A percentile compares a stretch with the other conserved stretches of the same genome.
These are phyloP conservation scores for Penicillium verrucosum DNA, from an alignment of 2,329 filamentous ascomycete genomes.

Conservation along the genomic window DNA sequence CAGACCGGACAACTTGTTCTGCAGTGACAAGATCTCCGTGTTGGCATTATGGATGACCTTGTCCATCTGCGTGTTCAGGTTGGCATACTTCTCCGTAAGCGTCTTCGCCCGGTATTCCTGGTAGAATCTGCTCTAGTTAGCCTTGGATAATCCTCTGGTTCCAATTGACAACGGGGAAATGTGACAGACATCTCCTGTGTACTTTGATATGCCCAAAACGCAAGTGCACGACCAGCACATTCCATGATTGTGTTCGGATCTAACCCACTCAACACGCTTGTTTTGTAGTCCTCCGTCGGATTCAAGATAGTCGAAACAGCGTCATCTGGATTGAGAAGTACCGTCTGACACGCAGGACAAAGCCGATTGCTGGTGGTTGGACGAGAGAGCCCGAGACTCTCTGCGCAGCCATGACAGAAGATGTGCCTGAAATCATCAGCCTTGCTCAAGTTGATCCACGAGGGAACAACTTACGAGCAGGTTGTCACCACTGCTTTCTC, in stretches of 20 bases:
- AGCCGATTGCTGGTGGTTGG: constrained; percentile 52
- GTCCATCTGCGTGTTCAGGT: constrained; percentile 65
- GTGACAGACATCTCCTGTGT: constrained; percentile 71
- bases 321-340: constrained; percentile 69
- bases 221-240: constrained; percentile 72
- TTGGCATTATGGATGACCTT: constrained; percentile 73
- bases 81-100: constrained; percentile 67
- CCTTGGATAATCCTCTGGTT: not conserved
- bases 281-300: constrained; percentile 86
- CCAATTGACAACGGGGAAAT: not conserved
- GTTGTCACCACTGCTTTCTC: constrained; percentile 80
- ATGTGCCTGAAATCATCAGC: constrained; percentile 62
- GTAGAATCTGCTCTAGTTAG: constrained; percentile 56
- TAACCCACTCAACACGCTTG: constrained; percentile 76
- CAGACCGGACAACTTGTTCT: constrained; percentile 62
- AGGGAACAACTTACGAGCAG: constrained; percentile 62
- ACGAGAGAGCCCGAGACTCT: constrained; percentile 59
- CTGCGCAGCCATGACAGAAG: constrained; percentile 75
- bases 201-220: constrained; percentile 84
- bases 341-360: constrained; percentile 74
- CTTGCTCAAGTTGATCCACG: not conserved
- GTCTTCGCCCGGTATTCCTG: constrained; percentile 71
- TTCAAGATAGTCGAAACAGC: constrained; percentile 68
- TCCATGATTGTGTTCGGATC: constrained; percentile 81
- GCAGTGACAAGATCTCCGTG: constrained; percentile 63